phyloP scores from a whole-genome alignment of 257 asterid species.

The Forsythia suspensa region DNA sequence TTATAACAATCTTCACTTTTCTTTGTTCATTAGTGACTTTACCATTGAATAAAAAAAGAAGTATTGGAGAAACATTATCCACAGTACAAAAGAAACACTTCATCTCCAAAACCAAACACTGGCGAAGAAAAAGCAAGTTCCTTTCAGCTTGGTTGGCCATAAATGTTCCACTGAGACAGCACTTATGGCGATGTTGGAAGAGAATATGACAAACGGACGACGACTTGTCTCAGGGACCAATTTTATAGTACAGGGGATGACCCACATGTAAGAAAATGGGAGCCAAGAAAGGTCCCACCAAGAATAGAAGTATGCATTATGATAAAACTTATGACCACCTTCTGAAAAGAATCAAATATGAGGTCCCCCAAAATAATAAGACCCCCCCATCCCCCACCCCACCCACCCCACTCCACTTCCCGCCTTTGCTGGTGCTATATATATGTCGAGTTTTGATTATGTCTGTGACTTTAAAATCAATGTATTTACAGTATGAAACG shows the following conservation, averaged over 20 bases:
- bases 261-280: slow-evolving; percentile 47
- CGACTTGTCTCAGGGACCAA: slow-evolving; percentile 40
- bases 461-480: slow-evolving; percentile 3
- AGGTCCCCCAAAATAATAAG: slow-evolving; percentile 15
- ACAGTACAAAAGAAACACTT: slow-evolving; percentile 23
- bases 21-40: neutral
- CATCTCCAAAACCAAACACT: slow-evolving; percentile 33
- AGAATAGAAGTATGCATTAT: slow-evolving; percentile 19
- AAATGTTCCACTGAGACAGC: slow-evolving; percentile 57
- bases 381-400: neutral
- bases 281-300: slow-evolving; percentile 41
- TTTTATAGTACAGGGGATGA: slow-evolving; percentile 29
- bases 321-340: slow-evolving; percentile 29
- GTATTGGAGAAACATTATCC: slow-evolving; percentile 23
- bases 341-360: slow-evolving; percentile 22
- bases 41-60: slow-evolving; percentile 3
- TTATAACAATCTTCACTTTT: neutral
- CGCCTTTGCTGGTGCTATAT: neutral
- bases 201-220: slow-evolving; percentile 39
- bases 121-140: slow-evolving; percentile 28
- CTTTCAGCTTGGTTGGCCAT: slow-evolving; percentile 54
- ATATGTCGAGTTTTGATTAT: slow-evolving; percentile 13
- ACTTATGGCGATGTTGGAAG: slow-evolving; percentile 52
- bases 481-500: slow-evolving; percentile 10
- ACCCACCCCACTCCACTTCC: neutral